phyloP scores from a whole-genome alignment of 306 rosid genomes.

The peach (Prunus persica) region DNA sequence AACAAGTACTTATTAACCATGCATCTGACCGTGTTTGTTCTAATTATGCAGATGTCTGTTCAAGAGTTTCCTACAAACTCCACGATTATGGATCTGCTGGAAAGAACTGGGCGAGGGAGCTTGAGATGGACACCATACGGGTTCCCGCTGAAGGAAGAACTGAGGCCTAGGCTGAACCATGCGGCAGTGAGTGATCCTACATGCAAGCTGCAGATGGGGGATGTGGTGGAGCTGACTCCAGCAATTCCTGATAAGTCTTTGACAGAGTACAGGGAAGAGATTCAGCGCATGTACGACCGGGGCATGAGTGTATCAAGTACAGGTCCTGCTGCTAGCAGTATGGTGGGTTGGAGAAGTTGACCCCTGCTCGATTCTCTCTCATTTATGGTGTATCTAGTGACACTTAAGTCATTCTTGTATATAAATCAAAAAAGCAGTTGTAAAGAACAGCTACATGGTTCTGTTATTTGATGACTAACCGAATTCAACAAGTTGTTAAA shows the following conservation, averaged over 20 bases:
- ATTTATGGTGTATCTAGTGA: slow-evolving; percentile 20
- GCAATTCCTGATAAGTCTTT: slow-evolving; percentile 71
- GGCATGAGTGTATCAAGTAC: slow-evolving; percentile 53
- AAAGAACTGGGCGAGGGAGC: slow-evolving; percentile 69
- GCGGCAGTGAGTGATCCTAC: slow-evolving; percentile 62
- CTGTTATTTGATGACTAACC: slow-evolving; percentile 38
- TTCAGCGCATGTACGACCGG: slow-evolving; percentile 85
- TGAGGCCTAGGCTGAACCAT: slow-evolving; percentile 87
- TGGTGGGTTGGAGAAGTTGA: slow-evolving; percentile 63
- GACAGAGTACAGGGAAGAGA: slow-evolving; percentile 86
- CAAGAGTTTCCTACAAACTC: slow-evolving; percentile 83
- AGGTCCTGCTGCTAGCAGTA: slow-evolving; percentile 45
- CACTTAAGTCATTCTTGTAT: slow-evolving; percentile 25
- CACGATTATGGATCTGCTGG: slow-evolving; percentile 65
- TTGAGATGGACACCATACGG: slow-evolving; percentile 62
- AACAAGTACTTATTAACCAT: background rate
- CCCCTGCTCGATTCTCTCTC: slow-evolving; percentile 15
- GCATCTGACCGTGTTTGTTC: slow-evolving; percentile 5
- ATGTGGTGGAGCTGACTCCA: slow-evolving; percentile 83
- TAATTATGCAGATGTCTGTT: slow-evolving; percentile 82
- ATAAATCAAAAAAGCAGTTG: slow-evolving; percentile 32
- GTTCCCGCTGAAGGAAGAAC: slow-evolving; percentile 81
- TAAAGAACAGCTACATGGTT: slow-evolving; percentile 39
- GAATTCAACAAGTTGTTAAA: slow-evolving; percentile 30
- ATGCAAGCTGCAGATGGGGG: slow-evolving; percentile 91